These are phyloP conservation scores for Hirschioporus abietinus DNA, from an alignment of 768 basidiomycete species.

Conservation along the genomic window DNA sequence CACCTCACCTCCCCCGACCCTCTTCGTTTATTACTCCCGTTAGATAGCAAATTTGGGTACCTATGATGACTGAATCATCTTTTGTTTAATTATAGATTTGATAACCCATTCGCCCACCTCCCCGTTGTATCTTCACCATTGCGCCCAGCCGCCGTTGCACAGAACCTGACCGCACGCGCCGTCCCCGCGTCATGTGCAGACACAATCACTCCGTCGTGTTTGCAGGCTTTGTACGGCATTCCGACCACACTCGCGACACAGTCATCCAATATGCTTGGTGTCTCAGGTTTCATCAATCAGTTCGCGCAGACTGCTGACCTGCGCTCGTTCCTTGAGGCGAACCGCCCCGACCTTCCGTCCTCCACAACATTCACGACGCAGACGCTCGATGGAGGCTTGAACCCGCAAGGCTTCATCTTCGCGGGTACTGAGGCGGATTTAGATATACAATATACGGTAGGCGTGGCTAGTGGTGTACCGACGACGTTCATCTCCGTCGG, in stretches of 20 bases:
- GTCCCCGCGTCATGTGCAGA: conserved; percentile 21
- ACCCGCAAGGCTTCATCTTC: conserved; percentile 10
- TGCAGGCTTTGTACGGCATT: conserved; percentile 31
- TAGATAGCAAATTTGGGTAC: neutral
- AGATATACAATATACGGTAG: conserved; percentile 23
- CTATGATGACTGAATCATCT: neutral
- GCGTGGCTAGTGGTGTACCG: conserved; percentile 23
- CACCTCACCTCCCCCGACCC: neutral
- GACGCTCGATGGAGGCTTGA: conserved; percentile 17
- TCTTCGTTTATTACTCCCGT: neutral
- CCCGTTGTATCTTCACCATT: conserved; percentile 9
- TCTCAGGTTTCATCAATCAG: conserved; percentile 27
- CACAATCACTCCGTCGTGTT: conserved; percentile 23
- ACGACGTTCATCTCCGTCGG: conserved; percentile 22
- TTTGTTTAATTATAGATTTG: conserved; percentile 3
- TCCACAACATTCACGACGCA: conserved; percentile 17
- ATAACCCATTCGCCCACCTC: conserved; percentile 13
- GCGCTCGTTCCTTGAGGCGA: conserved; percentile 8
- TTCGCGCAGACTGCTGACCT: conserved; percentile 27
- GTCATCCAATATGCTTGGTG: conserved; percentile 21
- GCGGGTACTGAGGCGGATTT: conserved; percentile 17
- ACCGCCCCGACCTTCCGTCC: conserved; percentile 18
- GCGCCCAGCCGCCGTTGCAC: conserved; percentile 2
- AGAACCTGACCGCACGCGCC: conserved; percentile 8
- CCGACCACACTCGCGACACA: conserved; percentile 25